Evolutionary conservation across 306 rosid genomes (phyloP), one percentile per base, ranked within the genome.

Genomic region (Senna siamea): DNA sequence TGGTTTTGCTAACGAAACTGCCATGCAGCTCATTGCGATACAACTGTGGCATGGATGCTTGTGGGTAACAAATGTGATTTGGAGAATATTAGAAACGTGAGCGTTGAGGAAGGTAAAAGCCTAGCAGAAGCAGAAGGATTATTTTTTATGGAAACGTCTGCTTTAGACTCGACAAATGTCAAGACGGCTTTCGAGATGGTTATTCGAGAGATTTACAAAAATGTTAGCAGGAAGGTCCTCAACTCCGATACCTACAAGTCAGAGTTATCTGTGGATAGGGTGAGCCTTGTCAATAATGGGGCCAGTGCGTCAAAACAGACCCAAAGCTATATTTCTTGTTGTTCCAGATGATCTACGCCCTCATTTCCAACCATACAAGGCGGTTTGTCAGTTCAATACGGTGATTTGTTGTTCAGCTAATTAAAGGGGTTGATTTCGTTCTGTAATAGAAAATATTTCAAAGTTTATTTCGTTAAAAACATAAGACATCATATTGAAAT

Each of bases 121-220:
- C 88, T 93, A 44, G 97, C 98, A 1, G 98, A 93, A 85, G 81
- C 92, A 9, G 97, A 93, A 76, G 98, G 97, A 20, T 69, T 93
- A 79, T 93, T 89, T 81, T 93, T 90, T 93, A 89, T 93, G 96
- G 98, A 93, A 80, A 91, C 98, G 48, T 93, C 98, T 43, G 98
- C 98, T 23, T 72, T 93, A 26, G 97, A 93, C 48, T 85, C 98
- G 2, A 93, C 92, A 28, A 93, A 93, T 63, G 98, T 93, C 2
- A 89, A 77, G 69, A 87, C 82, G 50, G 97, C 98, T 13, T 93
- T 93, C 30, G 98, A 93, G 78, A 83, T 89, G 75, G 97, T 93
- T 41, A 93, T 93, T 67, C 75, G 84, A 71, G 98, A 93, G 80
- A 93, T 93, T 70, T 93, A 89, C 87, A 89, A 78, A 87, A 93